A percentile compares a stretch with the other conserved stretches of the same genome.
Conservation (phyloP, 257 asterid species). For the Misopates orontium region DNA sequence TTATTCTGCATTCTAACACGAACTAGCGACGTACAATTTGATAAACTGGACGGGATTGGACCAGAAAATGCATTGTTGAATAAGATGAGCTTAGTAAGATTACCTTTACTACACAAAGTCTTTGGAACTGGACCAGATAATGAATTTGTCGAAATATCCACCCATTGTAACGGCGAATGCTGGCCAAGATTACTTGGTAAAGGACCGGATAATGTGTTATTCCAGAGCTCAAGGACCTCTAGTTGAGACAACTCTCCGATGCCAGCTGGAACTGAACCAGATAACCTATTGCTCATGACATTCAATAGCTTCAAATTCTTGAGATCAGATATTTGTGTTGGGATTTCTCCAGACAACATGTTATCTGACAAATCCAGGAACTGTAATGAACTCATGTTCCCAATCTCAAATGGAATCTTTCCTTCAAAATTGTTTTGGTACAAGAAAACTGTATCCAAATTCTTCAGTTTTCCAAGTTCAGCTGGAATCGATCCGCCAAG, state of each 20-base stretch:
- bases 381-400: constrained; percentile 32
- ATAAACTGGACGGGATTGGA: constrained; percentile 38
- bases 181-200: constrained; percentile 48
- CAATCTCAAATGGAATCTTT: constrained; percentile 31
- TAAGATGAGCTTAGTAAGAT: constrained; percentile 43
- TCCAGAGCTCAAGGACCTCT: constrained; percentile 44
- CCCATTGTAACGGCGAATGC: constrained; percentile 40
- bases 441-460: constrained; percentile 32
- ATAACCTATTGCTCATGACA: constrained; percentile 39
- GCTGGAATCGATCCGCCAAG: constrained; percentile 38
- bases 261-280: constrained; percentile 35
- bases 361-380: constrained; percentile 41
- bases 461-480: constrained; percentile 31
- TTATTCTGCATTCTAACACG: constrained; percentile 50
- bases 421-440: constrained; percentile 43
- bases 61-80: constrained; percentile 49
- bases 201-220: constrained; percentile 39
- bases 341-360: constrained; percentile 44
- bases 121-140: constrained; percentile 51
- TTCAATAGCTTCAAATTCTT: constrained; percentile 37
- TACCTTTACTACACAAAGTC: constrained; percentile 35
- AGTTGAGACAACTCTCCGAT: constrained; percentile 30
- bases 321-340: constrained; percentile 28
- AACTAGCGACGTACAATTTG: constrained; percentile 35
- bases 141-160: constrained; percentile 50